A percentile compares a stretch with the other conserved stretches of the same genome.
Evolutionary conservation across 371 early-diverging fungal species (phyloP).

Genomic region (Mortierella sp.): DNA sequence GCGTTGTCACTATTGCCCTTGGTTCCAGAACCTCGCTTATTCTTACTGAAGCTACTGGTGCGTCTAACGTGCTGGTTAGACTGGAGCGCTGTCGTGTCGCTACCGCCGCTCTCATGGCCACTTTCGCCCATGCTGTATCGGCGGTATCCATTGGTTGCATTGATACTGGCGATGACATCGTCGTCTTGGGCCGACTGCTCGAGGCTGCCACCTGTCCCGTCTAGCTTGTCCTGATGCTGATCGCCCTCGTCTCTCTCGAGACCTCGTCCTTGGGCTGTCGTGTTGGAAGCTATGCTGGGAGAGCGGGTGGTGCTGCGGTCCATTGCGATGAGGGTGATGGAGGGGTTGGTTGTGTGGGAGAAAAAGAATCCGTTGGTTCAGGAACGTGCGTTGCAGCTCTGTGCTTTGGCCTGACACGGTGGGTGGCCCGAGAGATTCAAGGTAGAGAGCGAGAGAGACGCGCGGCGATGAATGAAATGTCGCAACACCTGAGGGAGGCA

Average conservation of each 20-base stretch:
- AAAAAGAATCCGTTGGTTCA: neutral
- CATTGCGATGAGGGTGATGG: slow-evolving; percentile 4
- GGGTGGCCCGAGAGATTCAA: too few relatives aligned
- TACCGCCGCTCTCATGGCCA: slow-evolving; percentile 32
- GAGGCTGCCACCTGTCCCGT: neutral
- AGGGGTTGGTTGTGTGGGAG: slow-evolving; percentile 3
- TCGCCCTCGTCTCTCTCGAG: slow-evolving; percentile 20
- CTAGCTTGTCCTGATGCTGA: slow-evolving; percentile 19
- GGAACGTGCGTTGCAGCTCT: neutral
- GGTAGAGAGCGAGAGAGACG: too few relatives aligned
- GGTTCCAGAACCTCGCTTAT: neutral
- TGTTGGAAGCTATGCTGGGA: neutral
- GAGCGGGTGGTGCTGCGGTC: neutral
- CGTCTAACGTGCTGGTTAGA: slow-evolving; percentile 22
- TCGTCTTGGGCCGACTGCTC: neutral
- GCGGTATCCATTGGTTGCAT: slow-evolving; percentile 14
- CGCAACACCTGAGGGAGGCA: neutral
- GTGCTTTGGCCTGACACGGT: too few relatives aligned
- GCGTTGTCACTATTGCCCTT: neutral
- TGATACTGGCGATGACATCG: neutral
- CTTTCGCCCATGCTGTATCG: slow-evolving; percentile 38
- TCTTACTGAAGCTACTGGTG: slow-evolving; percentile 25
- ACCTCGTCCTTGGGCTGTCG: neutral
- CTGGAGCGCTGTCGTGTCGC: slow-evolving; percentile 38
- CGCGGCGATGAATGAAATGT: too few relatives aligned